Percentiles rank a stretch among this genome's conserved stretches.
Conservation (phyloP, 2,329 filamentous ascomycete genomes). For the Alternaria hordeiaustralica region DNA sequence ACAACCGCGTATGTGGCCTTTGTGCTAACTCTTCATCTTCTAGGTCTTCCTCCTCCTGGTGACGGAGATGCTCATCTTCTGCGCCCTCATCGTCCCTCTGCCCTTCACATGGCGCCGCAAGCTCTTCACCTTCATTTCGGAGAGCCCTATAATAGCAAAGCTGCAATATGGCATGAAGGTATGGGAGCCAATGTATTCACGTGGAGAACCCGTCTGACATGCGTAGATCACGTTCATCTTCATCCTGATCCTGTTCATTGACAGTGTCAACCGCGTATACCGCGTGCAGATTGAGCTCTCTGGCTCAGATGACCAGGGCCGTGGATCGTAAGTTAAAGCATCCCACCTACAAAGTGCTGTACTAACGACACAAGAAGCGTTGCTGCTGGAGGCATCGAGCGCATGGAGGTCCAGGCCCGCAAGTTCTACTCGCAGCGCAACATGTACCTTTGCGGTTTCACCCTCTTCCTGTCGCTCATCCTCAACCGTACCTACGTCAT, state of each 20-base stretch:
- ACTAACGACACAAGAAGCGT: slow-evolving; percentile 54
- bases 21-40: slow-evolving; percentile 35
- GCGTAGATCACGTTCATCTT: slow-evolving; percentile 93
- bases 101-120: slow-evolving; percentile 85
- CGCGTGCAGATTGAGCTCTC: slow-evolving; percentile 90
- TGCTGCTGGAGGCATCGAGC: slow-evolving; percentile 80
- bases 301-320: slow-evolving; percentile 69
- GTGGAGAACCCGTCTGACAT: slow-evolving; percentile 15
- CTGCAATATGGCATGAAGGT: slow-evolving; percentile 96
- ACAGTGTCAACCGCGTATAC: slow-evolving; percentile 96
- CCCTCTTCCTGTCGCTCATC: slow-evolving; percentile 96
- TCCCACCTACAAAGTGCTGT: neutral
- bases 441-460: slow-evolving; percentile 99
- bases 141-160: slow-evolving; percentile 84
- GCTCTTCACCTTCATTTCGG: slow-evolving; percentile 95
- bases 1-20: slow-evolving; percentile 16
- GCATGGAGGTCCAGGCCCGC: slow-evolving; percentile 97
- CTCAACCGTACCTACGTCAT: slow-evolving; percentile 98
- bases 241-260: slow-evolving; percentile 96
- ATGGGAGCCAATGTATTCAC: slow-evolving; percentile 14
- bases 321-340: slow-evolving; percentile 55
- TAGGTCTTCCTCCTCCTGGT: slow-evolving; percentile 85
- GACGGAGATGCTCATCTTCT: slow-evolving; percentile 82
- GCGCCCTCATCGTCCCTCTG: slow-evolving; percentile 82
- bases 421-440: slow-evolving; percentile 99